Conservation (phyloP, 768 basidiomycete species). For the Xerocomellus dryophilus region DNA sequence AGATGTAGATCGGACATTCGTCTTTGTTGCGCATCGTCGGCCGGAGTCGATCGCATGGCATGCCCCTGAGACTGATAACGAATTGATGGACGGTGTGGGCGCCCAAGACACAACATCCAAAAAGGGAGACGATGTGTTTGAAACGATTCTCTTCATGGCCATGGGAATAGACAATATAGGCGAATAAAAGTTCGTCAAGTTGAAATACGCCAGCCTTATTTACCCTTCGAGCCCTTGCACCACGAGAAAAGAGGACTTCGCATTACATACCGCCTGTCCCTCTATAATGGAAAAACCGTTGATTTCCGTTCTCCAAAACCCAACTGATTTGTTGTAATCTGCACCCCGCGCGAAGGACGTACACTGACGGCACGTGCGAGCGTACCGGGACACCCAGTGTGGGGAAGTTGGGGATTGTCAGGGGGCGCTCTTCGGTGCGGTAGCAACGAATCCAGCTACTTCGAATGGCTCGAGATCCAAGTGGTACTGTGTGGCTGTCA, state of each 20-base stretch:
- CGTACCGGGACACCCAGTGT: conserved; percentile 38
- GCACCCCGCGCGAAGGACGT: conserved; percentile 39
- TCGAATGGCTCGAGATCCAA: conserved; percentile 43
- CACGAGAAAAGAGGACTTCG: background rate
- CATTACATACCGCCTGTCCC: conserved; percentile 2
- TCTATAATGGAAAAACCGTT: conserved; percentile 41
- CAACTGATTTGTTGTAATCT: conserved; percentile 52
- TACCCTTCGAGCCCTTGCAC: background rate
- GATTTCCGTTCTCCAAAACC: conserved; percentile 55
- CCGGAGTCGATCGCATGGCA: conserved; percentile 56
- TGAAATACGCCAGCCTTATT: background rate
- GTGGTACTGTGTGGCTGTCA: conserved; percentile 37
- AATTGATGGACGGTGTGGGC: conserved; percentile 58
- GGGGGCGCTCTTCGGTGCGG: conserved; percentile 20
- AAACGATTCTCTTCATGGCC: conserved; percentile 53
- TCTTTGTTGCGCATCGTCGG: conserved; percentile 61
- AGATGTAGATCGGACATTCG: conserved; percentile 42
- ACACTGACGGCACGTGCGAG: conserved; percentile 54
- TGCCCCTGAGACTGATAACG: conserved; percentile 48
- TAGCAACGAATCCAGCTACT: conserved; percentile 41
- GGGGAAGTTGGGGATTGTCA: conserved; percentile 40
- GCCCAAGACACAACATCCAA: conserved; percentile 25
- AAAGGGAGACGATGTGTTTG: conserved; percentile 70
- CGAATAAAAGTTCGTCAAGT: background rate
- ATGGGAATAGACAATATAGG: conserved; percentile 17